These are phyloP conservation scores for Ogataea degrootiae DNA, from an alignment of 805 yeast species.

Conservation along the genomic window DNA sequence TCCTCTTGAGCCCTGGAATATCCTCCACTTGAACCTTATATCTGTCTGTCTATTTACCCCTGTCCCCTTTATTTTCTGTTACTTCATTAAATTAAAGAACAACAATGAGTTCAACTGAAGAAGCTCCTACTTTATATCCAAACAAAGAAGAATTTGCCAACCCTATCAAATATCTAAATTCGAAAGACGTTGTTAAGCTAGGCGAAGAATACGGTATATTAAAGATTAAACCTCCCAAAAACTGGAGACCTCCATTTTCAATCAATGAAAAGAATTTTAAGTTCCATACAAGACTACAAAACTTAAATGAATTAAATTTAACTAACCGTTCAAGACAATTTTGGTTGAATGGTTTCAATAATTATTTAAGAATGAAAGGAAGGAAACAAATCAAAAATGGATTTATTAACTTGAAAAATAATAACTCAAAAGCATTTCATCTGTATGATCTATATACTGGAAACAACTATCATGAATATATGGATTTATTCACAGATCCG, in stretches of 20 bases:
- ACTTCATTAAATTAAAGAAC: not conserved
- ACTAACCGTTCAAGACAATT: constrained; percentile 57
- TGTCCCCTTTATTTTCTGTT: not conserved
- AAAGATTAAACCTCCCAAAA: constrained; percentile 46
- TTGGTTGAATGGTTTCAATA: constrained; percentile 56
- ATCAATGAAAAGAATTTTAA: constrained; percentile 48
- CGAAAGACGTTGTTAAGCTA: constrained; percentile 33
- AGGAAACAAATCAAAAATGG: constrained; percentile 14
- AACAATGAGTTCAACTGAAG: constrained; percentile 13
- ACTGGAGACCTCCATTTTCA: constrained; percentile 54
- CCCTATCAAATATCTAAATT: constrained; percentile 46
- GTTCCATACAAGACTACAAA: constrained; percentile 68
- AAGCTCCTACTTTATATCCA: constrained; percentile 48
- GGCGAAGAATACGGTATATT: constrained; percentile 49
- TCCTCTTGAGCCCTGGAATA: not conserved
- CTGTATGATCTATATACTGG: constrained; percentile 28
- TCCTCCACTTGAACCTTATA: not conserved
- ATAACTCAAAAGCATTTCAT: constrained; percentile 21
- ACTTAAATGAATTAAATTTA: constrained; percentile 57
- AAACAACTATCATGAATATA: constrained; percentile 3
- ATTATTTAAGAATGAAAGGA: constrained; percentile 47
- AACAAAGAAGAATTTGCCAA: constrained; percentile 39
- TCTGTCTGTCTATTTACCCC: not conserved
- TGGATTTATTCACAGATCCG: constrained; percentile 6
- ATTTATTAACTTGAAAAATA: constrained; percentile 13